A percentile compares a stretch with the other conserved stretches of the same genome.
phyloP scores from a whole-genome alignment of 2,329 filamentous ascomycete species.

The Neopestalotiopsis rosae region DNA sequence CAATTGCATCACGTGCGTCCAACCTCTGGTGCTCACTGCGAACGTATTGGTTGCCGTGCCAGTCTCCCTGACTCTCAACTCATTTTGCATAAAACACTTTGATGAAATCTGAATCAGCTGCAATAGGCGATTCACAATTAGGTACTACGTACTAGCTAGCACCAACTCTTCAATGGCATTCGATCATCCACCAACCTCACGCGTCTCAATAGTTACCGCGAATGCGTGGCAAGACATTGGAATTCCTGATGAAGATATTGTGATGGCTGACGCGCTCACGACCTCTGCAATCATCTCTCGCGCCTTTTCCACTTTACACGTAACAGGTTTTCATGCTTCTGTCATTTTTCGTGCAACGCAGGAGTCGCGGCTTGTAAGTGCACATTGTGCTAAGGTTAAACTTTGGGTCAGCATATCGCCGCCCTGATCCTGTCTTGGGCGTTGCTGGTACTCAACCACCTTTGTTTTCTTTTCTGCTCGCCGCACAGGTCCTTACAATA shows the following conservation, averaged over 20 bases:
- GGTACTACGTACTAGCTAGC: background rate
- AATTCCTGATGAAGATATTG: slow-evolving; percentile 11
- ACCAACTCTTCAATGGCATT: slow-evolving; percentile 10
- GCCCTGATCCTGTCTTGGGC: slow-evolving; percentile 1
- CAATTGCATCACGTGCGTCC: background rate
- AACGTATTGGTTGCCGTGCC: background rate
- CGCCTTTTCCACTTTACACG: slow-evolving; percentile 8
- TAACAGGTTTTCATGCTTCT: background rate
- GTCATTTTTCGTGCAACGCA: background rate
- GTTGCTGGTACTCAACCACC: slow-evolving; percentile 8
- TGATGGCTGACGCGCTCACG: background rate
- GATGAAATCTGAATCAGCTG: background rate
- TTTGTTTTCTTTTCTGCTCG: slow-evolving; percentile 1
- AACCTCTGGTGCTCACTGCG: background rate
- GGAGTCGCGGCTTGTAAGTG: slow-evolving; percentile 5
- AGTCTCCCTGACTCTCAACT: background rate
- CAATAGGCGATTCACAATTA: background rate
- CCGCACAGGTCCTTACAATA: background rate
- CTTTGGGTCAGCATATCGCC: slow-evolving; percentile 8
- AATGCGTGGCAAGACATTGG: slow-evolving; percentile 15
- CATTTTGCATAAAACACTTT: background rate
- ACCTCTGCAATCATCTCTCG: background rate
- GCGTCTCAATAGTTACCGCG: background rate
- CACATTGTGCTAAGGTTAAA: background rate
- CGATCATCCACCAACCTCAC: slow-evolving; percentile 13